Evolutionary conservation across 495 filamentous ascomycete genomes (phyloP).

Genomic region (Xylaria palmicola): DNA sequence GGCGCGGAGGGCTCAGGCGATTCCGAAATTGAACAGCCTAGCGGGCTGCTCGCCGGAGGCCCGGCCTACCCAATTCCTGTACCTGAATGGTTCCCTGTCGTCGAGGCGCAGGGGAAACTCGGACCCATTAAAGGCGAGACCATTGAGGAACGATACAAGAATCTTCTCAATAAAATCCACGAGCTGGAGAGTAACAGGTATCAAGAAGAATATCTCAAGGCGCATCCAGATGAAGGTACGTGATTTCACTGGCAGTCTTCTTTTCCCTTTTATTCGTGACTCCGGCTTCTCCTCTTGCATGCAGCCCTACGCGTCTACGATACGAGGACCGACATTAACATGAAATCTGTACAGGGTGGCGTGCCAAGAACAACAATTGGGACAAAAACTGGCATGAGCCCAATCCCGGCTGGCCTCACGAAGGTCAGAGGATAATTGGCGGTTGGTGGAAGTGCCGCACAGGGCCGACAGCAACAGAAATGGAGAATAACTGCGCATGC

Average conservation of each 20-base stretch:
- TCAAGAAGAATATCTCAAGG: not conserved
- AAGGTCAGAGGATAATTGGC: conserved; percentile 20
- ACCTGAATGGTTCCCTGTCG: conserved; percentile 35
- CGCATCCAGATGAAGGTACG: conserved; percentile 9
- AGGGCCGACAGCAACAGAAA: conserved; percentile 27
- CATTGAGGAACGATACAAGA: conserved; percentile 4
- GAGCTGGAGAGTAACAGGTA: conserved; percentile 8
- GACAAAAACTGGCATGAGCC: conserved; percentile 37
- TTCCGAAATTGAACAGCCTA: too few relatives aligned
- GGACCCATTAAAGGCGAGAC: not conserved
- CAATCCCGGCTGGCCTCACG: conserved; percentile 27
- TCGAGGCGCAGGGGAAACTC: conserved; percentile 17
- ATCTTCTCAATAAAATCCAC: conserved; percentile 15
- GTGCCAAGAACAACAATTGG: conserved; percentile 11
- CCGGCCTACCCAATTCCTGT: conserved; percentile 2
- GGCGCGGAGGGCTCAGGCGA: too few relatives aligned
- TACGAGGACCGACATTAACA: not conserved
- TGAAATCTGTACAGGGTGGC: not conserved
- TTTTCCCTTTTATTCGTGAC: not conserved
- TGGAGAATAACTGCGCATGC: conserved; percentile 31
- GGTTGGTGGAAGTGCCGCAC: conserved; percentile 45
- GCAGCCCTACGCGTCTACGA: not conserved
- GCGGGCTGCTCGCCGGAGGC: too few relatives aligned
- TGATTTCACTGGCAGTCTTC: not conserved
- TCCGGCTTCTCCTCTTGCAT: not conserved